Percentiles rank a stretch among this genome's conserved stretches.
These are phyloP conservation scores for Entelexis sorbosivorans DNA, from an alignment of 1,139 yeast species.

Conservation along the genomic window DNA sequence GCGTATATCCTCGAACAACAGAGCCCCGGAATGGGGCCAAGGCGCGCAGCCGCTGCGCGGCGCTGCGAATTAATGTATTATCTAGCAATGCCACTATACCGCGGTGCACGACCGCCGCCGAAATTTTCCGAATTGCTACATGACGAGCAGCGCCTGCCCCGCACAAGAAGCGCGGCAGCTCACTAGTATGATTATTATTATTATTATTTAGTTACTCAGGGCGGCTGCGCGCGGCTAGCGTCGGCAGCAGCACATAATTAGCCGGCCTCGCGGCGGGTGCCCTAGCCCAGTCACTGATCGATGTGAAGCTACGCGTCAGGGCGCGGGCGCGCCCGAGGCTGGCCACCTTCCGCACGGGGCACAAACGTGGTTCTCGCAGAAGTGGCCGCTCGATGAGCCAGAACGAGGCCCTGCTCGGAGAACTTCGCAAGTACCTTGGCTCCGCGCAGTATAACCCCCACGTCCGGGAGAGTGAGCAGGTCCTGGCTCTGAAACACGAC, in stretches of 20 bases:
- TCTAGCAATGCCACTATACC: too few species aligned
- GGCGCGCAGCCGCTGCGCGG: too few species aligned
- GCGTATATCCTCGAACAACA: too few species aligned
- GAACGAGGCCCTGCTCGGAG: conserved; percentile 19
- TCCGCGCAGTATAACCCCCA: conserved; percentile 12
- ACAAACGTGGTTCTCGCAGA: not conserved
- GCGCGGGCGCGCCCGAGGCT: not conserved
- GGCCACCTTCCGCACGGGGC: not conserved
- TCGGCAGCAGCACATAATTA: not conserved
- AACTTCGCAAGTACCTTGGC: conserved; percentile 19
- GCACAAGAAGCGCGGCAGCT: too few species aligned
- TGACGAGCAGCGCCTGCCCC: too few species aligned
- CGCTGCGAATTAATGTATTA: too few species aligned
- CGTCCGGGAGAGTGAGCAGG: conserved; percentile 14
- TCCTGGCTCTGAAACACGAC: conserved; percentile 21
- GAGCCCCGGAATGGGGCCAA: too few species aligned
- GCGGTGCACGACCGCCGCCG: too few species aligned
- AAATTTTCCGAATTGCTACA: too few species aligned
- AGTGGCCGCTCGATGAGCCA: conserved; percentile 13
- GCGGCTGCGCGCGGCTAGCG: too few species aligned
- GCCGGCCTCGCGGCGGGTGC: not conserved
- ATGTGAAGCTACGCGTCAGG: not conserved
- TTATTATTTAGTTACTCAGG: too few species aligned
- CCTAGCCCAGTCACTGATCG: not conserved
- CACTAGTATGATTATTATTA: too few species aligned